A percentile compares a stretch with the other conserved stretches of the same genome.
Evolutionary conservation across 1,139 yeast species (phyloP).

Genomic region (Kurtzmaniella natalensis): DNA sequence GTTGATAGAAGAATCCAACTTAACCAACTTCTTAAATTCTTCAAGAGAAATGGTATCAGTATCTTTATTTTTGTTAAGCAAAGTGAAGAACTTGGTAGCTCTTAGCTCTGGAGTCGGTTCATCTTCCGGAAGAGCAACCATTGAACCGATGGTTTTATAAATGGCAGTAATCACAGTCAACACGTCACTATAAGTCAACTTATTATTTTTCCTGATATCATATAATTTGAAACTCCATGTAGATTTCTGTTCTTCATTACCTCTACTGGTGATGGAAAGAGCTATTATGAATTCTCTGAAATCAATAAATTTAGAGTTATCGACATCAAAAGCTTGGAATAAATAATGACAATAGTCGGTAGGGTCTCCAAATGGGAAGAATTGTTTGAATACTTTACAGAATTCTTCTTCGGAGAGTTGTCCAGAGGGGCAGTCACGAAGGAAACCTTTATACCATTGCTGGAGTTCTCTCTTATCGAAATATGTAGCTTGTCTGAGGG

Average conservation of each 20-base stretch:
- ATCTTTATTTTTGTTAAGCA: constrained; percentile 67
- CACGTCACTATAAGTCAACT: constrained; percentile 72
- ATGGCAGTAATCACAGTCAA: constrained; percentile 75
- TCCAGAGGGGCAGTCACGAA: constrained; percentile 91
- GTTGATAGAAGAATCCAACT: constrained; percentile 76
- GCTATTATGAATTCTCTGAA: constrained; percentile 92
- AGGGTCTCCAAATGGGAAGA: constrained; percentile 98
- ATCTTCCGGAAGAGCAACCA: constrained; percentile 89
- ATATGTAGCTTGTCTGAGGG: constrained; percentile 80
- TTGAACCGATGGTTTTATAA: constrained; percentile 92
- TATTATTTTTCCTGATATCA: constrained; percentile 77
- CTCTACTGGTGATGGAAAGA: constrained; percentile 83
- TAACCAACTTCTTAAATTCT: constrained; percentile 80
- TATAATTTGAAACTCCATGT: constrained; percentile 85
- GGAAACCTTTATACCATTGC: constrained; percentile 96
- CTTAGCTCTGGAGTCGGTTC: constrained; percentile 90
- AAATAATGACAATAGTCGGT: constrained; percentile 84
- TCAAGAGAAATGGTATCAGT: constrained; percentile 63
- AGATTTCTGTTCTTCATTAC: constrained; percentile 80
- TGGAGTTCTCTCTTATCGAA: constrained; percentile 92
- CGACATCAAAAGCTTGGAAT: constrained; percentile 84
- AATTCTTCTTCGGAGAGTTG: constrained; percentile 85
- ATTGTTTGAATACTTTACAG: constrained; percentile 88
- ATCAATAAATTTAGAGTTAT: constrained; percentile 76
- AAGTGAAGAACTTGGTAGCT: constrained; percentile 71